These are phyloP conservation scores for Monosporascus sp. DNA, from an alignment of 2,329 filamentous ascomycete genomes.

Conservation along the genomic window DNA sequence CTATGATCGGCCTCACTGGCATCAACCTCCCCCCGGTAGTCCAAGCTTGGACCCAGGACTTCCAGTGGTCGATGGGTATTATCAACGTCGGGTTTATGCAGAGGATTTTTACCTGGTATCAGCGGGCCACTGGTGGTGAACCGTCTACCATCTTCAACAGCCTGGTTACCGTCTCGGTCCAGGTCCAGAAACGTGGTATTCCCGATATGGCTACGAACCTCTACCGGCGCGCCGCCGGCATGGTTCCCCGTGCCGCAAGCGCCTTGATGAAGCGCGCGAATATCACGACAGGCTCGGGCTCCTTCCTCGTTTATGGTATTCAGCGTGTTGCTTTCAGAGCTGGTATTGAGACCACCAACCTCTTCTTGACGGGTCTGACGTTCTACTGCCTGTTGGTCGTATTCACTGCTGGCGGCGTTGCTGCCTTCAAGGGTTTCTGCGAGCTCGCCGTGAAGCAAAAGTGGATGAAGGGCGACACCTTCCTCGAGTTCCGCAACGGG, in stretches of 20 bases:
- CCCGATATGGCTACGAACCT: conserved; percentile 25
- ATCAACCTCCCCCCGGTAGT: conserved; percentile 76
- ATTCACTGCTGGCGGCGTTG: conserved; percentile 63
- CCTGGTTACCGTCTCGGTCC: conserved; percentile 65
- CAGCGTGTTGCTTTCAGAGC: conserved; percentile 78
- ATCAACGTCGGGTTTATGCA: conserved; percentile 76
- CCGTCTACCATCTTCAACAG: conserved; percentile 69
- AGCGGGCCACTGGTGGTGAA: conserved; percentile 75
- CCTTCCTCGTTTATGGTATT: conserved; percentile 64
- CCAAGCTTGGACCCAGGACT: conserved; percentile 83
- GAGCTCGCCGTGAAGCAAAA: conserved; percentile 65
- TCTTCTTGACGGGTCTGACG: conserved; percentile 77
- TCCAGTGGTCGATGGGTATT: conserved; percentile 89
- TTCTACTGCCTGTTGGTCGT: conserved; percentile 78
- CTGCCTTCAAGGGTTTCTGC: conserved; percentile 69
- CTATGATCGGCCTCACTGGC: conserved; percentile 73
- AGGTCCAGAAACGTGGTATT: conserved; percentile 57
- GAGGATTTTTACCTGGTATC: conserved; percentile 80
- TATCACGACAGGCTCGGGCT: conserved; percentile 38
- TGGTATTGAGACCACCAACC: conserved; percentile 74
- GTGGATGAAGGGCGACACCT: conserved; percentile 75
- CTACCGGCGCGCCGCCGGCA: conserved; percentile 22
- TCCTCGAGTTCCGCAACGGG: conserved; percentile 80
- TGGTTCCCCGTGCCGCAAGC: conserved; percentile 24
- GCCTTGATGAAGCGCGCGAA: conserved; percentile 43